Evolutionary conservation across 2,329 filamentous ascomycete species (phyloP).

Genomic region (Pseudogymnoascus sp.): DNA sequence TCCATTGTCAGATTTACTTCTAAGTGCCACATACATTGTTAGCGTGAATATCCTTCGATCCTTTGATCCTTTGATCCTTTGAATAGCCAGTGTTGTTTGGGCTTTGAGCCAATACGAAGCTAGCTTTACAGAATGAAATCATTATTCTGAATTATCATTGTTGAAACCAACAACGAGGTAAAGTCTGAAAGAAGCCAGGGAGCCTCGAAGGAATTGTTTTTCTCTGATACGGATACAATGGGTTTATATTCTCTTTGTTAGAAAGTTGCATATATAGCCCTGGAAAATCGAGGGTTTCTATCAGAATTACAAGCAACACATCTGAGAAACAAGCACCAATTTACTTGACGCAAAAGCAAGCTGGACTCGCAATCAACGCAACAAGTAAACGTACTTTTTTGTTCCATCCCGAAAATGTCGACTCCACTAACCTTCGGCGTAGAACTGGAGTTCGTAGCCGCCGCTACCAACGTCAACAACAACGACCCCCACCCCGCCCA

Average conservation of each 20-base stretch:
- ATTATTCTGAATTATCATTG: background rate
- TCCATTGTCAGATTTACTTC: background rate
- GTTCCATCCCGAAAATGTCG: background rate
- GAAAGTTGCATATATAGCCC: background rate
- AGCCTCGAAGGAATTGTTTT: background rate
- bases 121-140: background rate
- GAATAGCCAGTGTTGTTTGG: background rate
- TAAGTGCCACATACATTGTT: background rate
- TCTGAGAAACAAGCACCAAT: background rate
- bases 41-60: background rate
- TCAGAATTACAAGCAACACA: background rate
- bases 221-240: background rate
- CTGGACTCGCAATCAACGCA: background rate
- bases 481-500: background rate
- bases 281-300: background rate
- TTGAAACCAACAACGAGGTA: background rate
- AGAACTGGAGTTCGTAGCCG: conserved; percentile 19
- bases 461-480: background rate
- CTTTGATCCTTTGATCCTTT: background rate
- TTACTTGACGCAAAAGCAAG: background rate
- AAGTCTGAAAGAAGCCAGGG: background rate
- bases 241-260: background rate
- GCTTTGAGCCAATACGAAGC: background rate
- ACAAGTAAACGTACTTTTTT: background rate
- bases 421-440: conserved; percentile 19